Evolutionary conservation across 352 stramenopile genomes (phyloP).

Genomic region (Phytophthora lateralis): DNA sequence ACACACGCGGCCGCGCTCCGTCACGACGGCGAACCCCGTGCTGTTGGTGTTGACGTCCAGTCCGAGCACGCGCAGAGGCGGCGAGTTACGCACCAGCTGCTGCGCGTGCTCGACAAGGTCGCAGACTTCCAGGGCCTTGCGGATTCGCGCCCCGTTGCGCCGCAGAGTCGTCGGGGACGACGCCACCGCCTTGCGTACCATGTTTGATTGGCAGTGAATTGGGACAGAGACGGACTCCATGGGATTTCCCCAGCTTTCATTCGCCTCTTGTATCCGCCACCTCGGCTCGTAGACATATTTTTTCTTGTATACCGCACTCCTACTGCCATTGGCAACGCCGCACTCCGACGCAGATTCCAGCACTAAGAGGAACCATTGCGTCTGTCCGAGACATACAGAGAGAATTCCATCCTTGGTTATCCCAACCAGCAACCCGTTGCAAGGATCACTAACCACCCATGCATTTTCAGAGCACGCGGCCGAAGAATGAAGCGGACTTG

Average conservation of each 20-base stretch:
- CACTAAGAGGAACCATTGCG: too few relatives aligned
- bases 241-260: too few relatives aligned
- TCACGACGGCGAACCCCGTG: constrained; percentile 76
- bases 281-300: too few relatives aligned
- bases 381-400: not conserved
- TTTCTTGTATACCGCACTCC: too few relatives aligned
- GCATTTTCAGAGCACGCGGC: not conserved
- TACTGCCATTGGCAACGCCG: too few relatives aligned
- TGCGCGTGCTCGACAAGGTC: constrained; percentile 27
- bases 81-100: constrained; percentile 35
- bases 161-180: constrained; percentile 26
- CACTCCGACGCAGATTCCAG: too few relatives aligned
- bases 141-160: constrained; percentile 57
- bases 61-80: constrained; percentile 63
- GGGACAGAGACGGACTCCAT: not conserved
- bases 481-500: not conserved
- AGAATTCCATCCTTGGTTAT: not conserved
- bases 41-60: constrained; percentile 89
- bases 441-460: not conserved
- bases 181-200: constrained; percentile 16
- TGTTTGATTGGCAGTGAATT: constrained; percentile 1
- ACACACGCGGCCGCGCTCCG: constrained; percentile 52
- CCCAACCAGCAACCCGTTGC: not conserved
- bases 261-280: too few relatives aligned
- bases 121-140: constrained; percentile 50